Base-by-base conservation (phyloP, 2,329 filamentous ascomycete genomes). In the Ophiostoma himal-ulmi region DNA sequence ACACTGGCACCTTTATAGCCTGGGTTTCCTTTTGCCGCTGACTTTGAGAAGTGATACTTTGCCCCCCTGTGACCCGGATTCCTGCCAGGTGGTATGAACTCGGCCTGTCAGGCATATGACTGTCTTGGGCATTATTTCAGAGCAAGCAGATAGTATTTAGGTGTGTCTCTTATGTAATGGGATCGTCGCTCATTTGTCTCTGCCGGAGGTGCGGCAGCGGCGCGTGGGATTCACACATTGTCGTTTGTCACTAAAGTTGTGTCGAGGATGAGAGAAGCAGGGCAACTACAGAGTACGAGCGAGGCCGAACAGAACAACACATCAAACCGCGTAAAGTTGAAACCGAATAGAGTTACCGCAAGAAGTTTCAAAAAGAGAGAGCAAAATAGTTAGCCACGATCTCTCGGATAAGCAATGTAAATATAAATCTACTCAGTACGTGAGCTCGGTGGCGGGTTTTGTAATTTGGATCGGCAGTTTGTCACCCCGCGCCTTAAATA, bases 401-500 rank as follows among this genome's bases (percentile, higher is more conserved):
- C 30, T 30, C 30, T 30, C 30, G 30, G 30, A 30, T 30, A 30
- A 30, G 2, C 30, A 30, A 30, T 30, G 30, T 30, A 30, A 30
- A 30, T 30, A 3, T 30, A 30, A 30, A 30, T 30, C 30, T 2
- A 30, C 30, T 30, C 30, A 30, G 30, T 30, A 57, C 17, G 22
- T 26, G n/a, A 44, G 52, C 52, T n/a, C 44, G 44, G 44, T 48
- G 44, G 44, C 44, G 6, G 22, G 7, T 10, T 26, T 57, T 60
- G 54, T 34, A 62, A 34, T 62, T 62, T 34, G 13, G 57, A 62
- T 62, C 57, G 26, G 14, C 57, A 34, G 57, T 62, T 26, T 62
- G 26, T 26, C 26, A 62, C 26, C 22, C 14, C 57, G 52, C 52
- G 52, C n/a, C 17, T 13, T 39, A 39, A 10, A 39, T 39, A 39